Conservation (phyloP, 1,284 basidiomycete species). For the Tilletia indica region DNA sequence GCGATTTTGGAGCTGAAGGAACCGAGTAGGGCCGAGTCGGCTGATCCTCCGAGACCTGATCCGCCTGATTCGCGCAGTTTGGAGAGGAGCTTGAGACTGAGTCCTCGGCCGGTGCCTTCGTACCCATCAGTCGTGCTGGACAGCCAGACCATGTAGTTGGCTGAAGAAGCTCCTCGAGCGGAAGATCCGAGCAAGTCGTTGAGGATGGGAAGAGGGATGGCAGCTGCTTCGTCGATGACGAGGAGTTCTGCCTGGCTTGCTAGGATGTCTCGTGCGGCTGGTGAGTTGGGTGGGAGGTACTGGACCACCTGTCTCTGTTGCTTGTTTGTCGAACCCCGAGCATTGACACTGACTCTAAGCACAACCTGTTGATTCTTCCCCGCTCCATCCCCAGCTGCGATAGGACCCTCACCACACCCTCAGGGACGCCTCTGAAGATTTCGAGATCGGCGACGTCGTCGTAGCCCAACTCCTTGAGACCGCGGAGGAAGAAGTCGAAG, state of each 20-base stretch:
- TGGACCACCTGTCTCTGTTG: slow-evolving; percentile 44
- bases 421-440: slow-evolving; percentile 77
- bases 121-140: slow-evolving; percentile 99
- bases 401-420: slow-evolving; percentile 91
- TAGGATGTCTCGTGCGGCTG: slow-evolving; percentile 92
- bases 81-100: slow-evolving; percentile 95
- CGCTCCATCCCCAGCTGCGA: slow-evolving; percentile 58
- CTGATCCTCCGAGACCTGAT: slow-evolving; percentile 21
- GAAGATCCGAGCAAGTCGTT: slow-evolving; percentile 77
- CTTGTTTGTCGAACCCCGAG: slow-evolving; percentile 70
- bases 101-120: slow-evolving; percentile 94
- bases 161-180: slow-evolving; percentile 58
- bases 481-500: slow-evolving; percentile 99
- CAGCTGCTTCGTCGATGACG: slow-evolving; percentile 97
- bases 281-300: slow-evolving; percentile 74
- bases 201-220: slow-evolving; percentile 92
- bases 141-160: slow-evolving; percentile 86
- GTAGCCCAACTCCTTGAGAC: slow-evolving; percentile 88
- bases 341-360: slow-evolving; percentile 69
- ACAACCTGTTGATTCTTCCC: neutral
- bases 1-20: slow-evolving; percentile 10
- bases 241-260: slow-evolving; percentile 90
- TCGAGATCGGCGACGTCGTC: slow-evolving; percentile 98
- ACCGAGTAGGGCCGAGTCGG: slow-evolving; percentile 7
- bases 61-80: slow-evolving; percentile 77